Evolutionary conservation across 345 rosid species (phyloP).

Genomic region (Gossypium anomalum): DNA sequence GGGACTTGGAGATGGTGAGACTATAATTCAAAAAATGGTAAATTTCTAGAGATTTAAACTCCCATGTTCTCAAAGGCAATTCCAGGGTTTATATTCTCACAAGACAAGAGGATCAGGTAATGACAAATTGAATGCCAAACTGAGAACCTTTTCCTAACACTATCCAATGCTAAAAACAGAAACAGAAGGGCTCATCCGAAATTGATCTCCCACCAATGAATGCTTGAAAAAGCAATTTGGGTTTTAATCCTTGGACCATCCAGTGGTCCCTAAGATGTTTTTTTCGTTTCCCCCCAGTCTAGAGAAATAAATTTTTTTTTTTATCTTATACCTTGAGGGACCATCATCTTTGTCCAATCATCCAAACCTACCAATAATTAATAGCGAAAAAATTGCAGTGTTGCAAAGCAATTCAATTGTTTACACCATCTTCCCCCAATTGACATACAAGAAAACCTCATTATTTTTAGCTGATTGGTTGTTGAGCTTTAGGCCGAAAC

Average conservation of each 20-base stretch:
- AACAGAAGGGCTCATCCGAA: too few species aligned
- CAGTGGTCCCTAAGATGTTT: neutral
- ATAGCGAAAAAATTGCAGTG: neutral
- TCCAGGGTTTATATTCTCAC: too few species aligned
- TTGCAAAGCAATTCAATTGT: neutral
- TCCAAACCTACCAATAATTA: slow-evolving; percentile 3
- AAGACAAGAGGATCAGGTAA: too few species aligned
- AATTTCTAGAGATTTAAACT: too few species aligned
- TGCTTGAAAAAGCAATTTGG: neutral
- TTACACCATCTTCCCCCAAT: neutral
- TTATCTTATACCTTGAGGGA: neutral
- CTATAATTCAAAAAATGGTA: too few species aligned
- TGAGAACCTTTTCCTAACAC: too few species aligned
- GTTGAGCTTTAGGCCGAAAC: neutral
- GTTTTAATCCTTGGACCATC: neutral
- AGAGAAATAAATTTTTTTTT: neutral
- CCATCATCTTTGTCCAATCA: neutral
- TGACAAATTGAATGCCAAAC: too few species aligned
- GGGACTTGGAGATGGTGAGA: too few species aligned
- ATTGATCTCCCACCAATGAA: too few species aligned
- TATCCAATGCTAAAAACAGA: too few species aligned
- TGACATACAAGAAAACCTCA: neutral
- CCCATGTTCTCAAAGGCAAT: too few species aligned
- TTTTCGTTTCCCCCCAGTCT: too few species aligned
- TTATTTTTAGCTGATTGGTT: neutral